phyloP scores from a whole-genome alignment of 306 rosid species.

The Trifolium fragiferum region DNA sequence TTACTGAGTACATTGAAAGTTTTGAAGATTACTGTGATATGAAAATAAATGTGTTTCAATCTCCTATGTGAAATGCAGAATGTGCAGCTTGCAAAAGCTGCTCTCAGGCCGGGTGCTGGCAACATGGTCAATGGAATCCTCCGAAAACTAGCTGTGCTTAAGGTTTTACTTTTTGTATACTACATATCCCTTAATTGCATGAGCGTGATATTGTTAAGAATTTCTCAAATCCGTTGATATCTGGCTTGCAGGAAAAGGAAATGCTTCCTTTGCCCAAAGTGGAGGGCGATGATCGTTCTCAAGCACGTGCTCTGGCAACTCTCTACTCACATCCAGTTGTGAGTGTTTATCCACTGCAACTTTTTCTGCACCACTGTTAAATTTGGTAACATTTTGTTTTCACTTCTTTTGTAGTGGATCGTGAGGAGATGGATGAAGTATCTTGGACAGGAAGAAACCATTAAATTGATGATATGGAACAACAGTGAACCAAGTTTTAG shows the following conservation, averaged over 20 bases:
- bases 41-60: constrained; percentile 14
- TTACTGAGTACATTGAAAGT: constrained; percentile 4
- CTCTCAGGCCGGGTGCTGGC: constrained; percentile 94
- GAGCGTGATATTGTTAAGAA: neutral
- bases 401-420: constrained; percentile 71
- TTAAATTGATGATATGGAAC: constrained; percentile 85
- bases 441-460: constrained; percentile 85
- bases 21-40: constrained; percentile 10
- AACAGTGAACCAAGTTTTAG: constrained; percentile 84
- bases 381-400: constrained; percentile 30
- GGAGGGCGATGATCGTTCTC: constrained; percentile 84
- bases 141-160: constrained; percentile 71
- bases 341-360: constrained; percentile 44
- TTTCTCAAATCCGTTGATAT: constrained; percentile 37
- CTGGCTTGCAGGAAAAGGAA: constrained; percentile 61
- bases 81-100: constrained; percentile 82
- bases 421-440: constrained; percentile 81
- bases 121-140: constrained; percentile 92
- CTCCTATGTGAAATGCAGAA: constrained; percentile 60
- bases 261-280: constrained; percentile 81
- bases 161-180: constrained; percentile 54
- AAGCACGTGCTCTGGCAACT: constrained; percentile 89
- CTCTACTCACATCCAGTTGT: constrained; percentile 86
- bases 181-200: constrained; percentile 10
- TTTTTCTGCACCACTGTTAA: constrained; percentile 11